Base-by-base conservation (phyloP, 805 yeast genomes). In the Wickerhamomyces silvicola region DNA sequence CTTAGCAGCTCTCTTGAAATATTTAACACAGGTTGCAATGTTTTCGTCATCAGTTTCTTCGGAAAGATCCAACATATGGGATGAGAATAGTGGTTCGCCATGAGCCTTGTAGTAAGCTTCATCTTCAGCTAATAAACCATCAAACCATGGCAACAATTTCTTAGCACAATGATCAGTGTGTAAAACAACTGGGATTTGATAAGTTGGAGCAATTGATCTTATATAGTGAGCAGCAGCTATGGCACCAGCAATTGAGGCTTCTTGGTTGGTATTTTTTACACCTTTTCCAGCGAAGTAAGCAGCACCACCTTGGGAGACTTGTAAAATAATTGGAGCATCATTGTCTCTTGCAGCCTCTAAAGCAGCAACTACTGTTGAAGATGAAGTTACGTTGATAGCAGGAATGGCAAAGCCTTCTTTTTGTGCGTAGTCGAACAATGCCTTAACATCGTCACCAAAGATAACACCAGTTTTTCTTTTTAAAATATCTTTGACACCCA, bases 201-300 rank as follows among this genome's bases (percentile, higher is more conserved):
- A 92, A 43, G 80, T 62, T 64, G 98, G 96, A 46, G 98, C 97
- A 71, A 92, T 77, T 42, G 96, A 60, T 72, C 97, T 84, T 66
- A 92, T 81, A 78, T 82, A 92, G 74, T 85, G 96, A 46, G 95
- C 98, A 59, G 97, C 97, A 54, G 98, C 96, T 59, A 92, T 61
- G 59, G 95, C 68, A 67, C 98, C 98, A 39, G 78, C 80, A 66
- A 92, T 84, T 43, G 97, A 81, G 41, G 97, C 98, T 56, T 70
- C 69, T 72, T 92, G 97, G 73, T 85, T 81, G 56, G 72, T 73
- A 83, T 92, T 92, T 63, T 75, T 73, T 52, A 92, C 87, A 72
- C 97, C 98, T 79, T 92, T 92, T 72, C 98, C 98, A 46, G 98
- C 98, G 63, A 92, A 92, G 85, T 78, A 92, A 45, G 97, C 97